Percentiles rank a stretch among this genome's conserved stretches.
Conservation (phyloP, 1,284 basidiomycete genomes). For the Trichosporon inkin region DNA sequence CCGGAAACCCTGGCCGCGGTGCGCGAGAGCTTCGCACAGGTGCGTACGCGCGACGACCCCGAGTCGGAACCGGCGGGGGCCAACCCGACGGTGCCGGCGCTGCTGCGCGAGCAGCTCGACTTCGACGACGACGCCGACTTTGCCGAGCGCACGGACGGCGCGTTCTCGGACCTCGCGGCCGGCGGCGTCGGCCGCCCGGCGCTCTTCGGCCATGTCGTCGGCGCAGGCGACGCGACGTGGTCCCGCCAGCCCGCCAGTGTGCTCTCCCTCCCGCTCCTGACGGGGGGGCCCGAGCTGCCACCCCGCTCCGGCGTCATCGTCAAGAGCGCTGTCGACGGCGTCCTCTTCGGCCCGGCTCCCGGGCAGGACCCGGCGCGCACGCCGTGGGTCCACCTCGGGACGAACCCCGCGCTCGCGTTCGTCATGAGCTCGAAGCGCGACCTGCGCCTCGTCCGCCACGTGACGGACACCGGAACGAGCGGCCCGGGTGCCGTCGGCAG, state of each 20-base stretch:
- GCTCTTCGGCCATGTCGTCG: conserved; percentile 26
- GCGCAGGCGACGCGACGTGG: conserved; percentile 26
- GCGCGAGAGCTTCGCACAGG: conserved; percentile 56
- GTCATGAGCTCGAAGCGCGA: conserved; percentile 92
- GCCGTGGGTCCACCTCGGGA: conserved; percentile 70
- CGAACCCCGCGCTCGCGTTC: conserved; percentile 84
- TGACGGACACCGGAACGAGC: conserved; percentile 27
- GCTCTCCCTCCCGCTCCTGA: conserved; percentile 30
- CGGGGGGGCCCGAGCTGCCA: conserved; percentile 32
- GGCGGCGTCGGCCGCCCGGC: conserved; percentile 37
- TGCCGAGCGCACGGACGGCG: conserved; percentile 55
- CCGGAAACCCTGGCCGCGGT: conserved; percentile 73
- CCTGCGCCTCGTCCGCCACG: conserved; percentile 73
- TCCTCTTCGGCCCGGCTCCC: conserved; percentile 55
- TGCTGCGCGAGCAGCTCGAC: conserved; percentile 51
- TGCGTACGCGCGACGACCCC: conserved; percentile 26
- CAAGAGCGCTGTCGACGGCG: conserved; percentile 78
- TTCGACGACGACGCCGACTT: conserved; percentile 49
- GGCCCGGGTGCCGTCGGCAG: not conserved
- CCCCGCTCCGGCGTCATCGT: conserved; percentile 58
- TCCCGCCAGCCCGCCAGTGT: conserved; percentile 32
- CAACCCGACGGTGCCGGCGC: conserved; percentile 40
- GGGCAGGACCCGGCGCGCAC: conserved; percentile 36
- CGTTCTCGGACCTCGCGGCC: conserved; percentile 40
- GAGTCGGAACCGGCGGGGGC: conserved; percentile 33